Conservation (phyloP, 75 land plant species). For the Sequoia sempervirens region DNA sequence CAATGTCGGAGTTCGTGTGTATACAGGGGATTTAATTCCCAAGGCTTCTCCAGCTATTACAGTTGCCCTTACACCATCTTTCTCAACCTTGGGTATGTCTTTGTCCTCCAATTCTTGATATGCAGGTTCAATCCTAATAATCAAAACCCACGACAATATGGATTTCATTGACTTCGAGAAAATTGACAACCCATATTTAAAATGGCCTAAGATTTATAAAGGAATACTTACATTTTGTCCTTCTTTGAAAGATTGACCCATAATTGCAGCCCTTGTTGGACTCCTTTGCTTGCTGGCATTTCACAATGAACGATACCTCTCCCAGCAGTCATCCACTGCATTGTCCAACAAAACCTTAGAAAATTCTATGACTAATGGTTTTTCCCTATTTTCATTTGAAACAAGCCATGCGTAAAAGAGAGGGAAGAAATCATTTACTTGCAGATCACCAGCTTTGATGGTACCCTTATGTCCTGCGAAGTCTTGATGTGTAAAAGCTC, state of each 20-base stretch:
- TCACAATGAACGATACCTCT: conserved; percentile 94
- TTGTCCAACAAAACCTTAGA: neutral
- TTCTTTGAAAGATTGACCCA: conserved; percentile 95
- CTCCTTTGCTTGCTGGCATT: conserved; percentile 75
- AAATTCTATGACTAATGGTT: neutral
- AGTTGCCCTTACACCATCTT: conserved; percentile 68
- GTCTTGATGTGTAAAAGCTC: conserved; percentile 83
- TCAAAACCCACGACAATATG: neutral
- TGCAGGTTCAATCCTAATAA: conserved; percentile 71
- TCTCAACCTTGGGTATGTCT: conserved; percentile 47
- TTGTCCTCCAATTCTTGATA: conserved; percentile 69
- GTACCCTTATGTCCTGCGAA: conserved; percentile 91
- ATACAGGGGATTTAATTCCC: conserved; percentile 70
- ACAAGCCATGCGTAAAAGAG: neutral
- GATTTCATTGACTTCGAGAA: neutral
- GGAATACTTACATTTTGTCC: conserved; percentile 63
- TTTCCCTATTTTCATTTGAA: neutral
- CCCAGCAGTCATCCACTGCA: conserved; percentile 97
- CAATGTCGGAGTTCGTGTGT: conserved; percentile 92
- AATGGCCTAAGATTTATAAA: neutral
- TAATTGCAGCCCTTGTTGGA: conserved; percentile 75
- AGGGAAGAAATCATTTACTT: conserved; percentile 23
- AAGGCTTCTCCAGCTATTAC: conserved; percentile 87
- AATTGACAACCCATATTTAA: neutral
- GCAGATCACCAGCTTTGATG: conserved; percentile 78